These are phyloP conservation scores for Sporothrix variecibatus DNA, from an alignment of 2,329 filamentous ascomycete species.

Conservation along the genomic window DNA sequence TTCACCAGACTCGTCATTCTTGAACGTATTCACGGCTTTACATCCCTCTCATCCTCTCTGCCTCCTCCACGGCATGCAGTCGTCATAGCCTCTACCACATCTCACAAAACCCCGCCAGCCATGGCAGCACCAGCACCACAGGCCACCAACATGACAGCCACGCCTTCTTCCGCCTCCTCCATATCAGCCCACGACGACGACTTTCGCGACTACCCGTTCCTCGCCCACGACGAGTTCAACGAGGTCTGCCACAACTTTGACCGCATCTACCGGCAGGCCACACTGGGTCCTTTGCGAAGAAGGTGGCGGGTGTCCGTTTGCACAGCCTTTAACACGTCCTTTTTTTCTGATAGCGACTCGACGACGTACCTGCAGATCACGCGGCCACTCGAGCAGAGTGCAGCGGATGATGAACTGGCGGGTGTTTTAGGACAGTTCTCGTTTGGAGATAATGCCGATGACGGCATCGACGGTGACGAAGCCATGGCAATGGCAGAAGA, in stretches of 20 bases:
- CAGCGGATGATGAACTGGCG: slow-evolving; percentile 46
- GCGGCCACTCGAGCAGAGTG: slow-evolving; percentile 50
- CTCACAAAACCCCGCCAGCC: neutral
- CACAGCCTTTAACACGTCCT: slow-evolving; percentile 52
- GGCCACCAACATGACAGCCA: neutral
- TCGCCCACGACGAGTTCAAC: slow-evolving; percentile 63
- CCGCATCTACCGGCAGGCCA: slow-evolving; percentile 59
- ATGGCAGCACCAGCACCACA: neutral
- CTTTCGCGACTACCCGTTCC: slow-evolving; percentile 60
- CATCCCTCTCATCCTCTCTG: neutral
- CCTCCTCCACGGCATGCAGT: neutral
- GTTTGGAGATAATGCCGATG: slow-evolving; percentile 36
- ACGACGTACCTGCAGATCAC: slow-evolving; percentile 59
- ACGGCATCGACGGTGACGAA: neutral
- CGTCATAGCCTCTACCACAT: neutral
- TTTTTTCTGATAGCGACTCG: slow-evolving; percentile 45
- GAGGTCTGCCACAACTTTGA: slow-evolving; percentile 66
- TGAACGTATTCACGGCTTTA: neutral
- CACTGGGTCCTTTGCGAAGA: slow-evolving; percentile 55
- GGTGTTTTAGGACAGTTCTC: slow-evolving; percentile 50
- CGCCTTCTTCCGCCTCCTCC: neutral
- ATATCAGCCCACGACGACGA: slow-evolving; percentile 35
- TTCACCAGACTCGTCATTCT: neutral
- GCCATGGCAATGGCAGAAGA: slow-evolving; percentile 22
- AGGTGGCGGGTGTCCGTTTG: slow-evolving; percentile 58